A percentile compares a stretch with the other conserved stretches of the same genome.
Evolutionary conservation across 805 yeast genomes (phyloP).

Genomic region (Candida easanensis): DNA sequence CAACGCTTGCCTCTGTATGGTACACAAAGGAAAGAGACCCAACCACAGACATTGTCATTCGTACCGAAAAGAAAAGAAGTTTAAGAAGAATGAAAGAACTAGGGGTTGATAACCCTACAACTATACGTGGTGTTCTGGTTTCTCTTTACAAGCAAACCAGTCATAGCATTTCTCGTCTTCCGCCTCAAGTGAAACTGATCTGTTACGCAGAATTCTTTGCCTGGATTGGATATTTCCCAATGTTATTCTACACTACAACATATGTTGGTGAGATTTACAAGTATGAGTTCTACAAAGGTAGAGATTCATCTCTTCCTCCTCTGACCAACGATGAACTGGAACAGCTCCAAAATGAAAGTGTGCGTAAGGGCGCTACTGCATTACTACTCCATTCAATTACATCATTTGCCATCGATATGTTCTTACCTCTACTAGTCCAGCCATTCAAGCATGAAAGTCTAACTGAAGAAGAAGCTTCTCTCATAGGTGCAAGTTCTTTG

Average conservation of each 20-base stretch:
- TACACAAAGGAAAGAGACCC: slow-evolving; percentile 50
- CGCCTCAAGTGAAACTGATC: slow-evolving; percentile 48
- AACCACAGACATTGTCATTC: slow-evolving; percentile 37
- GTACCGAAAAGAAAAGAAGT: slow-evolving; percentile 35
- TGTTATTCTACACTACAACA: slow-evolving; percentile 62
- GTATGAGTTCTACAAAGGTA: slow-evolving; percentile 32
- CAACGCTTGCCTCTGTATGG: slow-evolving; percentile 32
- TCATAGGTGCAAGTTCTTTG: slow-evolving; percentile 2
- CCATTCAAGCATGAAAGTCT: slow-evolving; percentile 25
- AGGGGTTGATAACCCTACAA: slow-evolving; percentile 34
- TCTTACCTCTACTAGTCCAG: slow-evolving; percentile 43
- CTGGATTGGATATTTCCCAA: slow-evolving; percentile 68
- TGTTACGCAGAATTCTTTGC: slow-evolving; percentile 61
- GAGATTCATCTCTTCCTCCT: slow-evolving; percentile 34
- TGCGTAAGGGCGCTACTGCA: slow-evolving; percentile 52
- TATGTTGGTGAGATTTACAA: slow-evolving; percentile 60
- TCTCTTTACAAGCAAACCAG: slow-evolving; percentile 34
- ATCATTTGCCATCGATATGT: slow-evolving; percentile 41
- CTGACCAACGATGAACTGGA: slow-evolving; percentile 37
- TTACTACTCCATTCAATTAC: slow-evolving; percentile 47
- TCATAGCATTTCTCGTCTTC: slow-evolving; percentile 37
- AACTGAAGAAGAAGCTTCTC: slow-evolving; percentile 12
- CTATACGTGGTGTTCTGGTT: slow-evolving; percentile 15
- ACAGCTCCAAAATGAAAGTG: slow-evolving; percentile 42
- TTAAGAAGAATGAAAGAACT: slow-evolving; percentile 31